A percentile compares a stretch with the other conserved stretches of the same genome.
Conservation (phyloP, 495 filamentous ascomycete genomes). For the Sordaria brevicollis region DNA sequence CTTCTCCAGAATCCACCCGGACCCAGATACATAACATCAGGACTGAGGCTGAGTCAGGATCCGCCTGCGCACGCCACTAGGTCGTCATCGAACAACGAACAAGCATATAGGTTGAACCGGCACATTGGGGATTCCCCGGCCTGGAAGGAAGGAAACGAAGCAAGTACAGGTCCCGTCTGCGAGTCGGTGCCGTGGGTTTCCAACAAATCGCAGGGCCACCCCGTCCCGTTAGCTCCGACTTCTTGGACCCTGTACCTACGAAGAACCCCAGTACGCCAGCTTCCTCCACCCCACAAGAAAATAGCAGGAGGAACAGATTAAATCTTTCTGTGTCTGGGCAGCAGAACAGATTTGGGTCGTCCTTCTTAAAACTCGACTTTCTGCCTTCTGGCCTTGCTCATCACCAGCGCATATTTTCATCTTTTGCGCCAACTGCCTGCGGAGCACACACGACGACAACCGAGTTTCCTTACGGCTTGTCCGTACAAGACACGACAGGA, state of each 20-base stretch:
- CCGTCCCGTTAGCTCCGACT: neutral
- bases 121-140: neutral
- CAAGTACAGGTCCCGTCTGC: neutral
- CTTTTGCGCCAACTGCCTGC: neutral
- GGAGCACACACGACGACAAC: neutral
- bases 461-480: neutral
- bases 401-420: neutral
- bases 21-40: neutral
- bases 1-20: neutral
- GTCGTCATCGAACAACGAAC: neutral
- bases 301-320: neutral
- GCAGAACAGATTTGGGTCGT: neutral
- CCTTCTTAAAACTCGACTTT: neutral
- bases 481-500: constrained; percentile 20
- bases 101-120: neutral
- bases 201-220: neutral
- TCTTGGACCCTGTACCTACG: neutral
- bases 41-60: neutral
- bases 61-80: neutral
- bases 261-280: neutral
- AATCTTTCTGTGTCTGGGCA: neutral
- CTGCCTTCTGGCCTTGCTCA: neutral
- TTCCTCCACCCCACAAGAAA: neutral
- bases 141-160: neutral
- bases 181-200: neutral